Evolutionary conservation across 2,329 filamentous ascomycete species (phyloP), one percentile per base, ranked within the genome.

Genomic region (Xylaria sp.): DNA sequence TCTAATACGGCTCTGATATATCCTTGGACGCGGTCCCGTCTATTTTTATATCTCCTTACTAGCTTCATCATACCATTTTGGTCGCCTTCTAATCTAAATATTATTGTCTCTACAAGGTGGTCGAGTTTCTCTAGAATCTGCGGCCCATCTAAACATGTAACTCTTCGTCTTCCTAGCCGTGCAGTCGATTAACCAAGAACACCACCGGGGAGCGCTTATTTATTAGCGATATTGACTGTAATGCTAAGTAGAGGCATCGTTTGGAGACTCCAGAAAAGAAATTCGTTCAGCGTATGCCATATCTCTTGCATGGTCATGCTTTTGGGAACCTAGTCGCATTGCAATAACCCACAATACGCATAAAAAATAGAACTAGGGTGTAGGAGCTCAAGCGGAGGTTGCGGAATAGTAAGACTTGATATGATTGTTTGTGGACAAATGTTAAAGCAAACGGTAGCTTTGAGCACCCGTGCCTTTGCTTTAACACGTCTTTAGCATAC

Each of bases 101-200:
- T 27, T 62, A 71, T 71, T 33, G 50, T 47, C 25, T 63, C 61
- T 2, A 63, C 63, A 6, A 68, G 49, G 29, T 38, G 51, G 15
- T 68, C 67, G 13, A 71, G 45, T 25, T 69, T 68, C 51, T 66
- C 61, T 31, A 56, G 61, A 13, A 66, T 69, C 50, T 63, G 59
- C 1, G 47, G 53, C 5, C 54, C 42, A 6, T 65, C 11, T 33
- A n/a, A n/a, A 69, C 55, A 11, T 62, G 27, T n/a, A 69, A 42
- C 44, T 72, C 69, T 22, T 69, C 64, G 11, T 65, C 65, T 2
- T 33, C 25, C 67, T 67, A 69, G 13, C 67, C 69, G 13, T 70
- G 47, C 5, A 72, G 55, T 31, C 62, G 44, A 44, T 61, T 61
- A 9, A 58, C 20, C 15, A 72, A 50, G 15, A 71, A 60, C 1